Evolutionary conservation across 345 rosid species (phyloP).

Genomic region (Eucalyptus regnans): DNA sequence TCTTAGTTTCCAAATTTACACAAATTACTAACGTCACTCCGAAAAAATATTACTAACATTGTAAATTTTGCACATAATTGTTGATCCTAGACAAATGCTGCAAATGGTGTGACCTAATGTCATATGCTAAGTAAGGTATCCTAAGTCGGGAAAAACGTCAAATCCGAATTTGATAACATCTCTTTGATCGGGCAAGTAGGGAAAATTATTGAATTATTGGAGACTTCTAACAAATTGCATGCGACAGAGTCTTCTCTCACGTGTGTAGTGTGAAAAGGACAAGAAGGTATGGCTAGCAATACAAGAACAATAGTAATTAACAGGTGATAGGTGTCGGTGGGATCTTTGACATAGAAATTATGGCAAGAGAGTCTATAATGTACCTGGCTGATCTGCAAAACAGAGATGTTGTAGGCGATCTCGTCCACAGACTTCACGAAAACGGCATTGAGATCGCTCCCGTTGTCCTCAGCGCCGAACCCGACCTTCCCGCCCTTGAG

Average conservation of each 20-base stretch:
- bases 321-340: not conserved
- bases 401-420: constrained; percentile 68
- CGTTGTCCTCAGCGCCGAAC: constrained; percentile 51
- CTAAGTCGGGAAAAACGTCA: not conserved
- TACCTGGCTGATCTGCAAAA: constrained; percentile 66
- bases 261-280: not conserved
- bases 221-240: not conserved
- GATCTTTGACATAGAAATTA: not conserved
- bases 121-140: not conserved
- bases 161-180: not conserved
- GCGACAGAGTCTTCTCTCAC: not conserved
- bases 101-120: not conserved
- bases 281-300: not conserved
- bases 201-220: not conserved
- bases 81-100: not conserved
- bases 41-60: not conserved
- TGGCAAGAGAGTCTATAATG: not conserved
- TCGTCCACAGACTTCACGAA: constrained; percentile 73
- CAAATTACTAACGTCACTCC: not conserved
- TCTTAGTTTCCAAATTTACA: not conserved
- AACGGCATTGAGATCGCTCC: constrained; percentile 32
- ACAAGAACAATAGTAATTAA: not conserved
- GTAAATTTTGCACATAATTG: not conserved
- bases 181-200: not conserved
- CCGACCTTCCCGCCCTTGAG: constrained; percentile 82